Evolutionary conservation across 352 stramenopile genomes (phyloP), one percentile per base, ranked within the genome.

Genomic region (Blastocystis sp.): DNA sequence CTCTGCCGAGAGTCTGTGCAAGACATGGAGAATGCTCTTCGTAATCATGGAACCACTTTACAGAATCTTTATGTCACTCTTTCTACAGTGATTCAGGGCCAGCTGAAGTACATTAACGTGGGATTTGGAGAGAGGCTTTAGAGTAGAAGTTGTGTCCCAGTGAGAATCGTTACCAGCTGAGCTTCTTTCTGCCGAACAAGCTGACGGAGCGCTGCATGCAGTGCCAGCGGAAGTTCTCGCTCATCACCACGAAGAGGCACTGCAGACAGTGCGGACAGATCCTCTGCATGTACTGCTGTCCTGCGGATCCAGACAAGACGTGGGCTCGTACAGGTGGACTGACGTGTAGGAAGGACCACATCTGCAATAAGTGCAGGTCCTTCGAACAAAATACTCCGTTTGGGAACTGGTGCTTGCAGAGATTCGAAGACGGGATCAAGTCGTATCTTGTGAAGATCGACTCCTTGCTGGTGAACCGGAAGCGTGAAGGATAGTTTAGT

Each of bases 191-290:
- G 15, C 43, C 53, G 20, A 84, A 84, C 26, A 66, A 59, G 37
- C 59, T 53, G 37, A 55, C 68, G 15, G 55, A 59, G 18, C 29
- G 62, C 18, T 84, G 73, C 50, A 84, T 84, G 73, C 73, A 68
- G n/a, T 84, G 73, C 56, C 43, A 53, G 26, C 37, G 29, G 73
- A 20, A 45, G 50, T 84, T 84, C 43, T 84, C 73, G 34, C 54
- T 84, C 11, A 37, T 84, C 43, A 84, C 59, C 29, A 26, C 26
- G 13, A 34, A 53, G n/a, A 29, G 73, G 2, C 73, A 84, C 15
- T 84, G 73, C 50, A 41, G 73, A 23, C 43, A 45, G 23, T 84
- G 73, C 39, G 73, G 73, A 43, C 73, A 84, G 73, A 68, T 84
- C 1, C 73, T 84, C 50, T 84, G 73, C 26, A 54, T 43, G 15